Conservation (phyloP, 345 rosid genomes). For the Arabidopsis arenosa region DNA sequence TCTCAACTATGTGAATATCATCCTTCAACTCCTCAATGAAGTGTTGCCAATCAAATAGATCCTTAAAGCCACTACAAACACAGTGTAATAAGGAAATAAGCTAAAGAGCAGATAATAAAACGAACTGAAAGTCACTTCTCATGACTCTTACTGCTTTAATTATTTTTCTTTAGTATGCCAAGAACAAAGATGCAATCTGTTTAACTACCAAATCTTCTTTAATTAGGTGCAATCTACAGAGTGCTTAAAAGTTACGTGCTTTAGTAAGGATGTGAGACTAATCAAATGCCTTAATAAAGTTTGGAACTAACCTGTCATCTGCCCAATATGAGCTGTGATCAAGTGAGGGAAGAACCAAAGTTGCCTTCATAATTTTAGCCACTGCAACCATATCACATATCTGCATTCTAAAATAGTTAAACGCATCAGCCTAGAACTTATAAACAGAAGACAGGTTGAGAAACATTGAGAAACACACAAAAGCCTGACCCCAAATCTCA, state of each 20-base stretch:
- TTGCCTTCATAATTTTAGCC: constrained; percentile 88
- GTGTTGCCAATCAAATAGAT: constrained; percentile 91
- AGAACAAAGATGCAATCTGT: constrained; percentile 6
- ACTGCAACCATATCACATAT: constrained; percentile 97
- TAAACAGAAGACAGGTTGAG: constrained; percentile 11
- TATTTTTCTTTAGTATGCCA: constrained; percentile 9
- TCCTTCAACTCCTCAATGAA: constrained; percentile 79
- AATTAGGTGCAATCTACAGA: constrained; percentile 13
- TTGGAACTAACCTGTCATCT: constrained; percentile 66
- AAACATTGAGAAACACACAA: constrained; percentile 47
- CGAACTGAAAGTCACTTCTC: constrained; percentile 19
- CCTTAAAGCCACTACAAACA: constrained; percentile 82
- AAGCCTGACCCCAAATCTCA: constrained; percentile 99
- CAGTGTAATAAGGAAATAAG: constrained; percentile 15
- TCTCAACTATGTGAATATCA: constrained; percentile 86
- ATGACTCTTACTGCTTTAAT: constrained; percentile 4
- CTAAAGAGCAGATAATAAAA: constrained; percentile 18
- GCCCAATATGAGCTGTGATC: constrained; percentile 97
- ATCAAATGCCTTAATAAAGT: background rate
- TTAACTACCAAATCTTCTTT: background rate
- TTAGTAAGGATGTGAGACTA: background rate
- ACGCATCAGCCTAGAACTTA: constrained; percentile 49
- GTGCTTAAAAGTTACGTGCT: background rate
- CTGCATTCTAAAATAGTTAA: constrained; percentile 74
- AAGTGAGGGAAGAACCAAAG: constrained; percentile 90